phyloP scores from a whole-genome alignment of 2,329 filamentous ascomycete species.

The Colletotrichum theobromicola region DNA sequence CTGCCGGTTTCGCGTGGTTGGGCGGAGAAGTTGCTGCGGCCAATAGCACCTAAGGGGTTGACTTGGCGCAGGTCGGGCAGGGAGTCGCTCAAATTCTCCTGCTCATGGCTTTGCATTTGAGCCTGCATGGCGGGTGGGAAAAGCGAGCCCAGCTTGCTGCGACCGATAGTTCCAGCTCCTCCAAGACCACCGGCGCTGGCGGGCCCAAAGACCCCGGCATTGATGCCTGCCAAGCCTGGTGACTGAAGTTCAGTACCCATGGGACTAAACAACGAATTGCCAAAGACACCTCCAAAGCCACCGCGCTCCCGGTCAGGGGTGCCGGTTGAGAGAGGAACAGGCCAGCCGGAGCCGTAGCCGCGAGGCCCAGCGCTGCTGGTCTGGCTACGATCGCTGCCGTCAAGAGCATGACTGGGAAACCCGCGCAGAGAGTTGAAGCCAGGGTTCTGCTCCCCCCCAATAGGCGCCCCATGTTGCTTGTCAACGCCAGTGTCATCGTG shows the following conservation, averaged over 20 bases:
- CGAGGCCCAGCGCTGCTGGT: slow-evolving; percentile 87
- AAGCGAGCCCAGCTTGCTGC: slow-evolving; percentile 85
- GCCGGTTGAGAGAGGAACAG: slow-evolving; percentile 64
- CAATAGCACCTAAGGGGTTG: slow-evolving; percentile 71
- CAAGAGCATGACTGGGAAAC: slow-evolving; percentile 57
- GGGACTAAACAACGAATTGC: slow-evolving; percentile 80
- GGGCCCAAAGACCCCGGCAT: slow-evolving; percentile 73
- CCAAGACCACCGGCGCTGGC: slow-evolving; percentile 57
- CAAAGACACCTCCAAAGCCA: slow-evolving; percentile 66
- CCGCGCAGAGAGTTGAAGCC: slow-evolving; percentile 62
- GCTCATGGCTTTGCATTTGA: slow-evolving; percentile 80
- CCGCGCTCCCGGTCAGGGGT: slow-evolving; percentile 71
- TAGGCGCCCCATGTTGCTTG: slow-evolving; percentile 55
- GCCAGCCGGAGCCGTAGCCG: slow-evolving; percentile 71
- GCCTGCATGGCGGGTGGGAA: slow-evolving; percentile 92
- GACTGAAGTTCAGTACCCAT: slow-evolving; percentile 77
- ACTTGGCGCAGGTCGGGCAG: slow-evolving; percentile 64
- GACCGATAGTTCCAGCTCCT: slow-evolving; percentile 70
- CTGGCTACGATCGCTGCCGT: slow-evolving; percentile 88
- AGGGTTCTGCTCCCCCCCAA: slow-evolving; percentile 48
- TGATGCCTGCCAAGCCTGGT: slow-evolving; percentile 67
- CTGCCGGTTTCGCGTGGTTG: slow-evolving; percentile 64
- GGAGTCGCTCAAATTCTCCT: slow-evolving; percentile 62
- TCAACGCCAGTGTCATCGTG: slow-evolving; percentile 61
- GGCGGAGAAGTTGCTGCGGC: slow-evolving; percentile 62